Percentiles rank a stretch among this genome's conserved stretches.
phyloP scores from a whole-genome alignment of 768 basidiomycete genomes.

The Boletus pseudopeckii region DNA sequence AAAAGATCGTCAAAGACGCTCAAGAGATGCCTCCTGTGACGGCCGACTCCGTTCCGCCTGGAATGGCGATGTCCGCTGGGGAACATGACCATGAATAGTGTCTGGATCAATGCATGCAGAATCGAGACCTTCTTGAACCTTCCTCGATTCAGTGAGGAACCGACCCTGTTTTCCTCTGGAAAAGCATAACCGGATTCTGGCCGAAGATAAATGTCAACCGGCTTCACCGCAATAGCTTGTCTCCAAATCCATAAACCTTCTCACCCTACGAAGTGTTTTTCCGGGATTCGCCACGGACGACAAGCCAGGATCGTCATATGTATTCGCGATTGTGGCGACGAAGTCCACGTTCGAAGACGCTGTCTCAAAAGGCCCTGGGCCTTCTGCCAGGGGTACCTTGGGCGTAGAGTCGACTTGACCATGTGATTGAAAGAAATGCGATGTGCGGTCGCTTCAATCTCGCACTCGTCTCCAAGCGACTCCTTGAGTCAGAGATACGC shows the following conservation, averaged over 20 bases:
- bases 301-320: too few relatives aligned
- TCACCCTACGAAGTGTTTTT: too few relatives aligned
- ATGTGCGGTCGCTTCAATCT: not conserved
- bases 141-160: not conserved
- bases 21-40: too few relatives aligned
- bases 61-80: too few relatives aligned
- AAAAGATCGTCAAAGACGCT: too few relatives aligned
- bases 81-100: too few relatives aligned
- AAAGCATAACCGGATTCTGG: not conserved
- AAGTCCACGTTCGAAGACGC: not conserved
- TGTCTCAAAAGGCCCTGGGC: not conserved
- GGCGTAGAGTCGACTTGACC: not conserved
- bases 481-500: slow-evolving; percentile 10
- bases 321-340: not conserved
- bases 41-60: too few relatives aligned
- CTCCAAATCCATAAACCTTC: not conserved
- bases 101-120: too few relatives aligned
- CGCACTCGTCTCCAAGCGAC: slow-evolving; percentile 1
- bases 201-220: not conserved
- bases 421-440: too few relatives aligned
- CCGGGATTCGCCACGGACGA: too few relatives aligned
- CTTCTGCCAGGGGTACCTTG: not conserved
- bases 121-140: not conserved
- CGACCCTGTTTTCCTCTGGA: too few relatives aligned
- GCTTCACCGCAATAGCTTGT: not conserved